Base-by-base conservation (phyloP, 148 eudicot species). In the Dianthus caryophyllus region DNA sequence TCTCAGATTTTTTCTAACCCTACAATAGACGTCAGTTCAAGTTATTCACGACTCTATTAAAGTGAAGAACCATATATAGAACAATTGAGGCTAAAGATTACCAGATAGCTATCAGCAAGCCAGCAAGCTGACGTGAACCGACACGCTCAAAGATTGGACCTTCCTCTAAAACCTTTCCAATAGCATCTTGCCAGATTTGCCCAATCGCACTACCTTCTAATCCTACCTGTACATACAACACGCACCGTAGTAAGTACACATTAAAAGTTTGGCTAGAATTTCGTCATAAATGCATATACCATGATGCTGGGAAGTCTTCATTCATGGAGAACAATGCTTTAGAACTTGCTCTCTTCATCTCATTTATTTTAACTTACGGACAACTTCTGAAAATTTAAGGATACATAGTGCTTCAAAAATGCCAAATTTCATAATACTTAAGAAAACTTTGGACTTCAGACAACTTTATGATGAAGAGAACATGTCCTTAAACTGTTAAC, bases 131-230 rank as follows among this genome's bases (percentile, higher is more conserved):
- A 36, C 99, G 78, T 39, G 97, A 90, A 70, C 99, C 99, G 31
- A 95, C 96, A 26, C 99, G 99, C 73, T 95, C 97, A 54, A 95
- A 94, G 66, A 78, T 72, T 15, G 84, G 55, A 63, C 88, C 96
- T 87, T 95, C 99, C 61, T 88, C 99, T 77, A 95, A 77, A 47
- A 87, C 75, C 84, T 85, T 95, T 20, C 99, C 99, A 62, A 95
- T 85, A 12, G 89, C 79, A 73, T 95, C 99, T 76, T 90, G 99
- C 99, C 99, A 95, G 79, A 79, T 84, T 58, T 90, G 92, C 71
- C 97, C 99, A 54, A 88, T 74, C 43, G 99, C 76, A 78, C 99
- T 95, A 74, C 99, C 99, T 90, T 95, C 99, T 70, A 95, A 90
- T 81, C 99, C 99, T 82, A 95, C 97, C 99, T 95, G 47, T 68